Conservation (phyloP, 805 yeast genomes). For the Starmerella asiatica region DNA sequence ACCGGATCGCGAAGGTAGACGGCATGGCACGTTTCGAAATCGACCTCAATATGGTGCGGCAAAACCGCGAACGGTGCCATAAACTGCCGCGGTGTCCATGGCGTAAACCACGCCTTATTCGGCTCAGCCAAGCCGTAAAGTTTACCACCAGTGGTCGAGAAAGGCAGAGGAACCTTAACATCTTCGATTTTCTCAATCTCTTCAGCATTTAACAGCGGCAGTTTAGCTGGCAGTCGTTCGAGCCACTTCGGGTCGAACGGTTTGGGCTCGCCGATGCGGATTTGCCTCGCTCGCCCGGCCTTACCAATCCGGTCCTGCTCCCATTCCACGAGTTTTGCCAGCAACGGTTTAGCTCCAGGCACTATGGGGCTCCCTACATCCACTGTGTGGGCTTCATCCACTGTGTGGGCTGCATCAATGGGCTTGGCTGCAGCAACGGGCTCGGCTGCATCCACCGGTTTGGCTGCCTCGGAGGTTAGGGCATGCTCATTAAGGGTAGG, state of each 20-base stretch:
- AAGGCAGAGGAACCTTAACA: constrained; percentile 31
- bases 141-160: constrained; percentile 35
- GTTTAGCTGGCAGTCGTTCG: constrained; percentile 31
- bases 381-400: neutral
- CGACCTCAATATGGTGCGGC: constrained; percentile 84
- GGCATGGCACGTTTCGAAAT: constrained; percentile 87
- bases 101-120: constrained; percentile 76
- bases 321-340: constrained; percentile 23
- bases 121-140: constrained; percentile 72
- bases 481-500: too few relatives aligned
- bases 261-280: constrained; percentile 22
- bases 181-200: constrained; percentile 29
- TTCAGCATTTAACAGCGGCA: constrained; percentile 32
- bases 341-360: constrained; percentile 22
- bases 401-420: constrained; percentile 1
- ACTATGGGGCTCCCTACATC: neutral
- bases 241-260: constrained; percentile 43
- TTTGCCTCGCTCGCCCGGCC: constrained; percentile 15
- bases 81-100: constrained; percentile 92
- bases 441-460: neutral
- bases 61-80: constrained; percentile 81
- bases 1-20: constrained; percentile 95
- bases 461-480: neutral
- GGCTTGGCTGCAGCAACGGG: neutral
- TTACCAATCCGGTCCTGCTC: constrained; percentile 19